phyloP scores from a whole-genome alignment of 352 stramenopile species.

The Pythium oligandrum region DNA sequence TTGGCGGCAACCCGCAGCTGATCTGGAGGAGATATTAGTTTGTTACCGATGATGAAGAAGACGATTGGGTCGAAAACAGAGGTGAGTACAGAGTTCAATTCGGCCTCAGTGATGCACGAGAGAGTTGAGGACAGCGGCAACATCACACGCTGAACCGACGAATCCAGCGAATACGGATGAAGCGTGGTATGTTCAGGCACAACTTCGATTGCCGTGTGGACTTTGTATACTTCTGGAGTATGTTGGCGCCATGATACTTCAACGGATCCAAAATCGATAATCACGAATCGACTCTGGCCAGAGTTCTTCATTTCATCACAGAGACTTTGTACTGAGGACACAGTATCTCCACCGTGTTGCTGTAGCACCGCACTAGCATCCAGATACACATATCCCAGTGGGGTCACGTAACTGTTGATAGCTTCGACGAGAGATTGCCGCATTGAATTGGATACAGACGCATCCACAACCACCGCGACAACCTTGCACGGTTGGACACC shows the following conservation, averaged over 20 bases:
- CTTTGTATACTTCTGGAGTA: background rate
- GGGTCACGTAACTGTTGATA: background rate
- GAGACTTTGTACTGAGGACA: background rate
- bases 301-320: background rate
- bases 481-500: background rate
- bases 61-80: background rate
- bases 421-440: background rate
- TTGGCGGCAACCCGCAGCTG: conserved; percentile 7
- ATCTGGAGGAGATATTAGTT: background rate
- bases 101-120: background rate
- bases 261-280: conserved; percentile 10
- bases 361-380: conserved; percentile 20
- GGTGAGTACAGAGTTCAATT: background rate
- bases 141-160: background rate
- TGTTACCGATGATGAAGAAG: background rate
- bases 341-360: background rate
- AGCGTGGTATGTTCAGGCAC: background rate
- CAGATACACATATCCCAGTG: conserved; percentile 25
- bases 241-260: background rate
- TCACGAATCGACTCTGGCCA: conserved; percentile 12
- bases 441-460: background rate
- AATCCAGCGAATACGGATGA: background rate
- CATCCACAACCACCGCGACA: conserved; percentile 10
- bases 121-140: background rate
- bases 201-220: background rate